Conservation (phyloP, 192 early-diverging fungal genomes). For the Martensiomyces pterosporus region DNA sequence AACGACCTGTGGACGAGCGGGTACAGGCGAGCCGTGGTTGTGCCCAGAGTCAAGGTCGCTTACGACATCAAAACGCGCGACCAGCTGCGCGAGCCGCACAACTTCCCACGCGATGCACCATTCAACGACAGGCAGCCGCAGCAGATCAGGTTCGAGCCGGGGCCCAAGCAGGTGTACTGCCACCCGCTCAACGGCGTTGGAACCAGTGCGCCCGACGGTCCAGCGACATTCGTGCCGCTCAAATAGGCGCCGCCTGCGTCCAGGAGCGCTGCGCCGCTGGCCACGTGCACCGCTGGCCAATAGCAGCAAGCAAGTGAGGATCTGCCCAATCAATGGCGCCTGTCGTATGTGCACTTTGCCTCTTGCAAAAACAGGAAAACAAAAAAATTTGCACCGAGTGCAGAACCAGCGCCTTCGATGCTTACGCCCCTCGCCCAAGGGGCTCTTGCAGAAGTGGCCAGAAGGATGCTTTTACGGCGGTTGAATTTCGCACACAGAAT, state of each 20-base stretch:
- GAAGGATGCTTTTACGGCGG: too few species aligned
- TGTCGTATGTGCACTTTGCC: too few species aligned
- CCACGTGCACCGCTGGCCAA: too few species aligned
- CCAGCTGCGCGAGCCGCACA: slow-evolving; percentile 17
- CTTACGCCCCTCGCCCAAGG: too few species aligned
- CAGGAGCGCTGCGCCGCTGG: too few species aligned
- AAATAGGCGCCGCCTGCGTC: neutral
- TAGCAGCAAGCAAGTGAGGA: too few species aligned
- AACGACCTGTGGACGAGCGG: slow-evolving; percentile 46
- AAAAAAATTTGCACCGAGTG: too few species aligned
- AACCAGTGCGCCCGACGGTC: slow-evolving; percentile 22
- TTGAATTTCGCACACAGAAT: too few species aligned
- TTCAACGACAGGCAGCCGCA: slow-evolving; percentile 7
- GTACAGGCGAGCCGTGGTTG: slow-evolving; percentile 29
- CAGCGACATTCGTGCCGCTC: slow-evolving; percentile 18
- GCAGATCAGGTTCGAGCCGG: slow-evolving; percentile 21
- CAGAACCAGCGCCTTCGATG: too few species aligned
- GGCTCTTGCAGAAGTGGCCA: too few species aligned
- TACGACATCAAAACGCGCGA: slow-evolving; percentile 41
- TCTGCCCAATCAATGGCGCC: too few species aligned
- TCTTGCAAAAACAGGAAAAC: too few species aligned
- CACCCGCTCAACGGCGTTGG: slow-evolving; percentile 28
- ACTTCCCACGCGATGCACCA: slow-evolving; percentile 22
- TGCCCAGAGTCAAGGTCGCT: slow-evolving; percentile 46
- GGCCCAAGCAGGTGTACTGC: slow-evolving; percentile 35